Percentiles rank a stretch among this genome's conserved stretches.
Conservation (phyloP, 768 basidiomycete genomes). For the Trametes coccinea region DNA sequence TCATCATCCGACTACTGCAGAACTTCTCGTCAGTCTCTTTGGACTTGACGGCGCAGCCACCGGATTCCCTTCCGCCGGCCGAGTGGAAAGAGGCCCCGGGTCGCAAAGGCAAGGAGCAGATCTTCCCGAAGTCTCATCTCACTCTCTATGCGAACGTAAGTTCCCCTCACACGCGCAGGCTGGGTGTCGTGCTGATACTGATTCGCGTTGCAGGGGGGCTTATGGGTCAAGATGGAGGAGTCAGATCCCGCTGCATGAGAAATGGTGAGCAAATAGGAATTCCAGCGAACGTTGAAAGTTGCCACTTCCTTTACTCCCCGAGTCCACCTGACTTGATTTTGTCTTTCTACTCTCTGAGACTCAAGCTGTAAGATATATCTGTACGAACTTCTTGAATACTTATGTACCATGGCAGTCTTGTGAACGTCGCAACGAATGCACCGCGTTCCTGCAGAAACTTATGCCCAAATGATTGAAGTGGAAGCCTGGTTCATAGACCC, state of each 20-base stretch:
- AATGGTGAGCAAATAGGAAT: no score
- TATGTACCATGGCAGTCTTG: no score
- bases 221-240: slow-evolving; percentile 30
- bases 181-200: neutral
- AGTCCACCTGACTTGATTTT: no score
- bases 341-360: no score
- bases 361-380: no score
- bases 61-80: slow-evolving; percentile 43
- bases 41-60: slow-evolving; percentile 44
- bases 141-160: slow-evolving; percentile 9
- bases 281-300: no score
- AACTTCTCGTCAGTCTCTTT: slow-evolving; percentile 48
- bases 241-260: neutral
- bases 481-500: no score
- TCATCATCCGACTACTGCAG: slow-evolving; percentile 62
- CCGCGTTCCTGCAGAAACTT: no score
- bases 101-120: slow-evolving; percentile 40
- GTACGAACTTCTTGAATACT: no score
- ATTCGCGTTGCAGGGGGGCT: slow-evolving; percentile 20
- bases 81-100: slow-evolving; percentile 52
- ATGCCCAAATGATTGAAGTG: no score
- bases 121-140: slow-evolving; percentile 19
- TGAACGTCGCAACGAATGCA: no score
- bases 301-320: no score
- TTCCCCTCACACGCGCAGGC: neutral